Evolutionary conservation across 495 filamentous ascomycete species (phyloP), one percentile per base, ranked within the genome.

Genomic region (Cudoniella acicularis): DNA sequence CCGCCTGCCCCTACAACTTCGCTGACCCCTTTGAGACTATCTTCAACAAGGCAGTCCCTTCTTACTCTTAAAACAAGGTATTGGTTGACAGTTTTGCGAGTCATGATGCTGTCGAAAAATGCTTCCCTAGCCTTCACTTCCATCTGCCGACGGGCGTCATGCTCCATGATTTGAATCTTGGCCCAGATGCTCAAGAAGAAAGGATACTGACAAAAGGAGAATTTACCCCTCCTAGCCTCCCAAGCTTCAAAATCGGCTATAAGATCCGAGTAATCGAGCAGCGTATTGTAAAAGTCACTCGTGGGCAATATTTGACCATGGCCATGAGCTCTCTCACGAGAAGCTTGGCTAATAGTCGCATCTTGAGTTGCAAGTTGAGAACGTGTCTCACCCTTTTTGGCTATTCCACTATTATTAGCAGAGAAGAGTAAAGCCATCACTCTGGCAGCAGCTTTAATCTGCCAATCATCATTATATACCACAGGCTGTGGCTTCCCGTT

Each of bases 181-280:
- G 91, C 87, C 73, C 90, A 91, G 63, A 97, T 93, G 52, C 91
- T 96, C 26, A 97, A 79, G 64, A 96, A 89, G 72, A 96, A 96
- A 2, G 92, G 92, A 66, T 93, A 96, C 66, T 96, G 91, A 66
- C 92, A 97, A 68, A 97, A 96, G 2, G 91, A 83, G 64, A 97
- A 96, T 60, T 83, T 88, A 1, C 82, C 81, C 48, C 81, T 77
- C 63, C 77, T 85, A 16, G 83, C 80, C 70, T 96, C 92, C 93
- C 93, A 97, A 17, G 79, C 78, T 65, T 96, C 90, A 66, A 94
- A 97, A 72, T 97, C 92, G 0, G 86, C 84, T 57, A 96, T 82
- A 1, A 97, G 81, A 66, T 96, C 90, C 1, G 87, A 82, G 65
- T 90, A 92, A 68, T 97, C 92, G 1, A 96, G 76, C 42, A 95